Evolutionary conservation across 2,329 filamentous ascomycete species (phyloP).

Genomic region (Fusarium haematococcum): DNA sequence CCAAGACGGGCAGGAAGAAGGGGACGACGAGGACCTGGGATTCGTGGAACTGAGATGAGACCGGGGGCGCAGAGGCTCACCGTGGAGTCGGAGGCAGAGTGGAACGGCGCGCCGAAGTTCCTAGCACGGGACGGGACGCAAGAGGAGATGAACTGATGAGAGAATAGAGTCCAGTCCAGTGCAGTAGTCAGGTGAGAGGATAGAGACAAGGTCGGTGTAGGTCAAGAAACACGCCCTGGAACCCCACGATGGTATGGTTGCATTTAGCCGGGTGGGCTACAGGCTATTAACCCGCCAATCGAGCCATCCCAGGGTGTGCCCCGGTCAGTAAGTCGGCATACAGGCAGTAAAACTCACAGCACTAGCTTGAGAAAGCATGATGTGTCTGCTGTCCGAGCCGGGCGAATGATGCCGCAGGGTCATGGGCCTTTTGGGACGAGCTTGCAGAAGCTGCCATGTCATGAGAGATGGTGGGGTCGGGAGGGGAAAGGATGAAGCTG

Average conservation of each 20-base stretch:
- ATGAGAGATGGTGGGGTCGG: constrained; percentile 39
- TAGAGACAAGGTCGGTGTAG: constrained; percentile 8
- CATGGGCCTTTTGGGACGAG: constrained; percentile 12
- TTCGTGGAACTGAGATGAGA: constrained; percentile 34
- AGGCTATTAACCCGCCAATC: constrained; percentile 32
- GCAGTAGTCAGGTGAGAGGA: neutral
- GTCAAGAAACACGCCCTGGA: constrained; percentile 4
- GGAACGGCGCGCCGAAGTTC: constrained; percentile 42
- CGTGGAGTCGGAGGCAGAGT: neutral
- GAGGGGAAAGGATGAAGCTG: constrained; percentile 30
- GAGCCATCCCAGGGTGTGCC: constrained; percentile 6
- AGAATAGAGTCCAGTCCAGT: neutral
- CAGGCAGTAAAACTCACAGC: neutral
- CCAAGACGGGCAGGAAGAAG: constrained; percentile 25
- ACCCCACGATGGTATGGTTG: constrained; percentile 24
- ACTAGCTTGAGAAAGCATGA: neutral
- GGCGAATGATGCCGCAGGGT: constrained; percentile 32
- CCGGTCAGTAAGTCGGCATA: neutral
- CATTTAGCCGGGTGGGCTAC: constrained; percentile 38
- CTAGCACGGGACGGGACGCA: constrained; percentile 29
- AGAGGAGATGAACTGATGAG: neutral
- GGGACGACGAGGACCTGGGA: constrained; percentile 20
- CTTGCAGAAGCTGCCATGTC: constrained; percentile 15
- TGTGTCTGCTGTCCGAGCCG: constrained; percentile 17
- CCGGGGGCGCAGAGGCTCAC: constrained; percentile 2